Conservation (phyloP, 75 land plant species). For the Sequoia sempervirens region DNA sequence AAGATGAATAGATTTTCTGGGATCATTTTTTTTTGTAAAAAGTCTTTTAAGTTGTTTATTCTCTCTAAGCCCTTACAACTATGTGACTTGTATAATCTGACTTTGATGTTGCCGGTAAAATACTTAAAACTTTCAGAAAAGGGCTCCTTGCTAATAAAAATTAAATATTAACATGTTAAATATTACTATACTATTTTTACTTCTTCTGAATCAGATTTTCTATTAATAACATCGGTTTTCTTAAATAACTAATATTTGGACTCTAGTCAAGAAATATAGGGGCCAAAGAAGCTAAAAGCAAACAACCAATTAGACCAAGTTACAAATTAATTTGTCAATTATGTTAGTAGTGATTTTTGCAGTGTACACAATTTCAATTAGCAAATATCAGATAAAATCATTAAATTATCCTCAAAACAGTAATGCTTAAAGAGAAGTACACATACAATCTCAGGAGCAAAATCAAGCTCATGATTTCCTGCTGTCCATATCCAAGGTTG, state of each 20-base stretch:
- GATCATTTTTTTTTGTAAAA: neutral
- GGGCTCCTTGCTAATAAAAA: neutral
- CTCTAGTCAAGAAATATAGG: neutral
- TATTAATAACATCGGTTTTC: neutral
- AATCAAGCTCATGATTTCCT: conserved; percentile 92
- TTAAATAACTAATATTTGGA: neutral
- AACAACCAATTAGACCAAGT: neutral
- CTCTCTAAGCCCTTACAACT: neutral
- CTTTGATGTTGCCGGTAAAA: neutral
- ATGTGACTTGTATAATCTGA: neutral
- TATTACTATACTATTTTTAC: neutral
- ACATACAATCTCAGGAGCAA: conserved; percentile 62
- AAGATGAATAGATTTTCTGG: neutral
- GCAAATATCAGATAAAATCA: neutral
- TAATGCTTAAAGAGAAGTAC: neutral
- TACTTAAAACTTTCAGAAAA: neutral
- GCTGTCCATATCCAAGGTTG: conserved; percentile 97
- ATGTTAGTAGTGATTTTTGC: neutral
- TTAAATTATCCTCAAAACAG: neutral
- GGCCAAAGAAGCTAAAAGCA: neutral
- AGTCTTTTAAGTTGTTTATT: neutral
- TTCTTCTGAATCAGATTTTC: neutral
- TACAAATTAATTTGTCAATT: neutral
- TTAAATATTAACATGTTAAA: neutral
- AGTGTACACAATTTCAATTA: neutral